Percentiles rank a stretch among this genome's conserved stretches.
phyloP scores from a whole-genome alignment of 495 filamentous ascomycete species.

The Xanthoparmelia taractica region DNA sequence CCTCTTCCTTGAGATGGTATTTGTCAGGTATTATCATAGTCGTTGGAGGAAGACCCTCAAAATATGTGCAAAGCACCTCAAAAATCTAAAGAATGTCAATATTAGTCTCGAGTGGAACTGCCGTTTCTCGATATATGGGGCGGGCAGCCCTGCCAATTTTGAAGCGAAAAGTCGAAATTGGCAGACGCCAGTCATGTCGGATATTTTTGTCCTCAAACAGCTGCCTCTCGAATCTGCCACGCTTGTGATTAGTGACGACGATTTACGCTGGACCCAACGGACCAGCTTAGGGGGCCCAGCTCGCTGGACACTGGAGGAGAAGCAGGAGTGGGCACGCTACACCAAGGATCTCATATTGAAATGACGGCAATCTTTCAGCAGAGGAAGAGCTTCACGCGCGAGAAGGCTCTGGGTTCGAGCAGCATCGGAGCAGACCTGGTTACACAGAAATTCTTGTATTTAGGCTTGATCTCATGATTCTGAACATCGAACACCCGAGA shows the following conservation, averaged over 20 bases:
- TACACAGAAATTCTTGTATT: too few species aligned
- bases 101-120: background rate
- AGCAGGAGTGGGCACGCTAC: background rate
- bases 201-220: background rate
- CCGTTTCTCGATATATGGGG: background rate
- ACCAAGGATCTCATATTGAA: background rate
- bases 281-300: background rate
- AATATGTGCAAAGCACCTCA: background rate
- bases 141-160: too few species aligned
- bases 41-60: background rate
- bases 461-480: too few species aligned
- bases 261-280: too few species aligned
- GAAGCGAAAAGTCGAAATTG: background rate
- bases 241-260: background rate
- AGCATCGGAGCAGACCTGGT: too few species aligned
- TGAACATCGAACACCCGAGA: background rate
- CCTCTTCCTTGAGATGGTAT: background rate
- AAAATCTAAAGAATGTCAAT: background rate
- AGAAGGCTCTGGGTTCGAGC: too few species aligned
- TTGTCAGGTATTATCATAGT: too few species aligned
- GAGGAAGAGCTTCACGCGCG: too few species aligned
- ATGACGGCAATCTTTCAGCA: too few species aligned
- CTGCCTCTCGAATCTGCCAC: background rate
- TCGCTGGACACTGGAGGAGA: background rate
- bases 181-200: background rate